A percentile compares a stretch with the other conserved stretches of the same genome.
phyloP scores from a whole-genome alignment of 2,329 filamentous ascomycete species.

The Ploettnerulaceae sp. region DNA sequence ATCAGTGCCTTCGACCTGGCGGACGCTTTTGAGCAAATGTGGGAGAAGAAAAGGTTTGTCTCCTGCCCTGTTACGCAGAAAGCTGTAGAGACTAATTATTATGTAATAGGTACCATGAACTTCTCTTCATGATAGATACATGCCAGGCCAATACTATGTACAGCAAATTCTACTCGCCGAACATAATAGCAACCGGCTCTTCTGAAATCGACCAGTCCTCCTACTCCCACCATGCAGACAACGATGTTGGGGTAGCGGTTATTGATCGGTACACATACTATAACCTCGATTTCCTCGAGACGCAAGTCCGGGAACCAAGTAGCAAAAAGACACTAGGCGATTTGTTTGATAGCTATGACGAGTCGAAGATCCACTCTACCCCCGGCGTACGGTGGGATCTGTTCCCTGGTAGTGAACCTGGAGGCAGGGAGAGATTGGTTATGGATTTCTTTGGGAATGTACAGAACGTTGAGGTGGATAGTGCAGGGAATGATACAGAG shows the following conservation, averaged over 20 bases:
- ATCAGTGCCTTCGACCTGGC: constrained; percentile 95
- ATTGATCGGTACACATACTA: constrained; percentile 99
- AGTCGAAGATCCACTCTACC: constrained; percentile 87
- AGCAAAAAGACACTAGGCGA: constrained; percentile 89
- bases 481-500: constrained; percentile 41
- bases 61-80: no score
- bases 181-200: constrained; percentile 96
- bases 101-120: constrained; percentile 73
- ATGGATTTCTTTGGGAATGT: constrained; percentile 99
- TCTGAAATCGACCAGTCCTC: constrained; percentile 93
- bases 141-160: constrained; percentile 99
- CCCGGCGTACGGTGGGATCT: constrained; percentile 92
- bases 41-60: constrained; percentile 86
- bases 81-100: background rate
- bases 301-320: constrained; percentile 76
- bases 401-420: constrained; percentile 78
- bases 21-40: constrained; percentile 98
- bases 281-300: constrained; percentile 94
- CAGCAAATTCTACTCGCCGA: constrained; percentile 94
- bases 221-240: constrained; percentile 96
- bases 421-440: constrained; percentile 72
- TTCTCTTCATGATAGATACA: constrained; percentile 99
- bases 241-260: constrained; percentile 94
- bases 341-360: constrained; percentile 93
- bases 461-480: constrained; percentile 87